Percentiles rank a stretch among this genome's conserved stretches.
Evolutionary conservation across 441 rosid genomes (phyloP).

Genomic region (Biscutella laevigata): DNA sequence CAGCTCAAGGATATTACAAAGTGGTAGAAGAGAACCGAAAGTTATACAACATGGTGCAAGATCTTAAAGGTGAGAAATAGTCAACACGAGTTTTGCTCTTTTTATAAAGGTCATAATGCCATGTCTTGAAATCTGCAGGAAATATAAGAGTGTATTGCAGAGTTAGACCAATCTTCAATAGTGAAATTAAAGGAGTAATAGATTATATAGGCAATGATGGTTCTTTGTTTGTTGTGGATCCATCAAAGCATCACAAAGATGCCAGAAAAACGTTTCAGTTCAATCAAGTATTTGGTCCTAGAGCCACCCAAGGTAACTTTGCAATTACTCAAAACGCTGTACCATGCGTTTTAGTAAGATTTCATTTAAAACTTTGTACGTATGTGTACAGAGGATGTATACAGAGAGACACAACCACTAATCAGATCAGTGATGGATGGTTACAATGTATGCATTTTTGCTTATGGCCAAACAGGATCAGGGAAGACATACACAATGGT

Average conservation of each 20-base stretch:
- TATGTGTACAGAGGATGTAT: slow-evolving; percentile 52
- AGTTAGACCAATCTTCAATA: slow-evolving; percentile 52
- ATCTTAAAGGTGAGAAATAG: slow-evolving; percentile 59
- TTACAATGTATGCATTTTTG: slow-evolving; percentile 86
- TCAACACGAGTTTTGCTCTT: neutral
- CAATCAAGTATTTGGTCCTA: slow-evolving; percentile 62
- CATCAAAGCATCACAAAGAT: slow-evolving; percentile 54
- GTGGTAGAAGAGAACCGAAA: slow-evolving; percentile 82
- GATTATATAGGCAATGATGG: slow-evolving; percentile 71
- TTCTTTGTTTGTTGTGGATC: slow-evolving; percentile 64
- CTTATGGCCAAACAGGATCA: slow-evolving; percentile 96
- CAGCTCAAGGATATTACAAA: slow-evolving; percentile 72
- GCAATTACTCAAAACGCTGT: neutral
- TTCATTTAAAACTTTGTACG: neutral
- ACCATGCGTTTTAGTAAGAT: neutral
- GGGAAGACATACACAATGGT: slow-evolving; percentile 97
- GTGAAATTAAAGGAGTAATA: slow-evolving; percentile 37
- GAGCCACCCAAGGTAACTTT: slow-evolving; percentile 57
- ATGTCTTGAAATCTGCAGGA: slow-evolving; percentile 35
- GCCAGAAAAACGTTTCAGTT: slow-evolving; percentile 75
- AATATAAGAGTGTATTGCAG: slow-evolving; percentile 89
- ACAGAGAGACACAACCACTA: slow-evolving; percentile 64
- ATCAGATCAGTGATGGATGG: slow-evolving; percentile 95
- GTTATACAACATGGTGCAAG: slow-evolving; percentile 88
- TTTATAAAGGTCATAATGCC: neutral